Base-by-base conservation (phyloP, 176 grass and related monocot genomes). In the Cenchrus fungigraminus region DNA sequence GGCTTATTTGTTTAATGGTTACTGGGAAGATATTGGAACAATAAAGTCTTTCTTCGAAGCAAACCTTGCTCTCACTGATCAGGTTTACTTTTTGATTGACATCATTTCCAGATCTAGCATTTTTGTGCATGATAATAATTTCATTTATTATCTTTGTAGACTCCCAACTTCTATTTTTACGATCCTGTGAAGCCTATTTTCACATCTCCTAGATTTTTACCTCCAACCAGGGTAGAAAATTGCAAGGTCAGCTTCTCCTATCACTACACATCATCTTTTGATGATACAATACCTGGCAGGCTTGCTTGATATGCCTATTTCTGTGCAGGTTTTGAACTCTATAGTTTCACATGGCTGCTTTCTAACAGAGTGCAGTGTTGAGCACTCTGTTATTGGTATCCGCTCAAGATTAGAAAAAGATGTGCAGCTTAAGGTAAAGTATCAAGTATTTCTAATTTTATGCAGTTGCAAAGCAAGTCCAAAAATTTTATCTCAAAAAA, bases 281-380 rank as follows among this genome's bases (percentile, higher is more conserved):
- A 16, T 20, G 17, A 64, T 28, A 19, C 71, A 50, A 69, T 78
- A n/a, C 37, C 9, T 73, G 25, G 47, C 1, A 66, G 47, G 8
- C 43, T 83, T 86, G 76, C 2, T 79, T 83, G 50, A 85, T 82
- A 11, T 76, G 50, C 52, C 12, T 84, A n/a, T 83, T 77, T 65
- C 17, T 65, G 9, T 80, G 62, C 71, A 95, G 93, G 86, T 95
- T 85, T 73, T 92, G 29, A 79, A 92, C 74, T 95, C 93, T 31
- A 92, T 95, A 89, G 60, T 95, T 86, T 91, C 93, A 82, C 88
- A 95, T 86, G 93, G 93, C n/a, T 92, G 90, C 77, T 95, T 95
- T 79, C 82, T 95, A 77, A 88, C 83, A 56, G 88, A 87, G 53
- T 90, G 90, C 83, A 92, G 54, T 70, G 83, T 95, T 87, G 86